Conservation (phyloP, 2,329 filamentous ascomycete species). For the Dactylellina drechsleri region DNA sequence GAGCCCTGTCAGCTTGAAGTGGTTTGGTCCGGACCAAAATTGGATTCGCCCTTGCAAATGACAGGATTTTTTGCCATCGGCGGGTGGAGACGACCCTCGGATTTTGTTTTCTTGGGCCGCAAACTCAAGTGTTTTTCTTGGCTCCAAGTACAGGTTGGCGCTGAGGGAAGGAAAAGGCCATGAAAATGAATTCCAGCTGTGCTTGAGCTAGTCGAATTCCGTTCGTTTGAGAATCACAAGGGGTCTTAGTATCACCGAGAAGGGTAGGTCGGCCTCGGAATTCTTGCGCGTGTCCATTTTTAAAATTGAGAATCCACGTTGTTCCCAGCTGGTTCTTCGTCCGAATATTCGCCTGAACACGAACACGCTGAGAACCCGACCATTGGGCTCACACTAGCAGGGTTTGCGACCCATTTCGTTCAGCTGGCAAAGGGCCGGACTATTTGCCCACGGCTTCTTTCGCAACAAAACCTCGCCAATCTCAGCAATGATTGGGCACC, state of each 20-base stretch:
- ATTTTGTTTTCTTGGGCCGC: slow-evolving; percentile 7
- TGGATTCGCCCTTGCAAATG: slow-evolving; percentile 8
- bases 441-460: slow-evolving; percentile 3
- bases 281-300: background rate
- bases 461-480: background rate
- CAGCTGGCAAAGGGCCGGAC: background rate
- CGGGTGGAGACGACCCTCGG: slow-evolving; percentile 6
- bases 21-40: slow-evolving; percentile 23
- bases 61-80: slow-evolving; percentile 30
- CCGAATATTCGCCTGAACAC: background rate
- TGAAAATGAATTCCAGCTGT: background rate
- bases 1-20: slow-evolving; percentile 14
- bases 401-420: background rate
- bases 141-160: background rate
- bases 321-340: background rate
- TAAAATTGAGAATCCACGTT: background rate
- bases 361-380: background rate
- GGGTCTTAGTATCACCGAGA: no score
- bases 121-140: slow-evolving; percentile 16
- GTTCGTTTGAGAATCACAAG: no score
- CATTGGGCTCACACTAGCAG: background rate
- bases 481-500: background rate
- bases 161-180: no score
- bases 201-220: no score
- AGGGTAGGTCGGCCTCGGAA: background rate